Base-by-base conservation (phyloP, 495 filamentous ascomycete genomes). In the Pyrenula aspistea region DNA sequence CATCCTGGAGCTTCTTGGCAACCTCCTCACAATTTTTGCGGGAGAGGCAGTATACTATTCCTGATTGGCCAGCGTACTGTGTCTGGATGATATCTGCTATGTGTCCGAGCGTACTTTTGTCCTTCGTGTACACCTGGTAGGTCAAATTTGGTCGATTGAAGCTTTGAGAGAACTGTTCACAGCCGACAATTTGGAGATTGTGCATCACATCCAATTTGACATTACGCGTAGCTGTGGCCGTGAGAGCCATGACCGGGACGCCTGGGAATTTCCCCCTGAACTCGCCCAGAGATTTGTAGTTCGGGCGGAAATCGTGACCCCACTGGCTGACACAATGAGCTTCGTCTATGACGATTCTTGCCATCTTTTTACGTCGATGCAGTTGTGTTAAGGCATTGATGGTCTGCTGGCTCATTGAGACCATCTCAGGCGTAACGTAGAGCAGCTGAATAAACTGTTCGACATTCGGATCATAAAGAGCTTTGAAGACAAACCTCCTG, bases 241-340 rank as follows among this genome's bases (percentile, higher is more conserved):
- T 99, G 62, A 97, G 68, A 0, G 93, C 93, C 80, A 99, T 93
- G 55, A 96, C 74, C 1, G 93, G 93, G 4, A 97, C 86, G 3
- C 83, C 82, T 1, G 83, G 81, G 58, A 90, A 85, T 54, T 76
- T 77, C 1, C 72, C 56, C 22, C 91, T 78, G 50, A 96, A 67
- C 51, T 79, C 74, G 20, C 91, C 89, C 0, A 99, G 75, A 31
- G 82, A 74, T 65, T 95, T 95, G 70, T 99, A 99, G 67, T 97
- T 94, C 0, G 91, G 92, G 24, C 94, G 86, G 66, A 99, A 99
- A 67, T 99, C 93, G 63, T 99, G 93, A 12, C 93, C 93, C 93
- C 93, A 99, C 68, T 97, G 89, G 68, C 92, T 96, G 22, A 99
- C 92, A 67, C 93, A 99, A 66, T 99, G 93, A 15, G 93, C 93